Base-by-base conservation (phyloP, 2,329 filamentous ascomycete species). In the Cladosporium austrohemisphaericum region DNA sequence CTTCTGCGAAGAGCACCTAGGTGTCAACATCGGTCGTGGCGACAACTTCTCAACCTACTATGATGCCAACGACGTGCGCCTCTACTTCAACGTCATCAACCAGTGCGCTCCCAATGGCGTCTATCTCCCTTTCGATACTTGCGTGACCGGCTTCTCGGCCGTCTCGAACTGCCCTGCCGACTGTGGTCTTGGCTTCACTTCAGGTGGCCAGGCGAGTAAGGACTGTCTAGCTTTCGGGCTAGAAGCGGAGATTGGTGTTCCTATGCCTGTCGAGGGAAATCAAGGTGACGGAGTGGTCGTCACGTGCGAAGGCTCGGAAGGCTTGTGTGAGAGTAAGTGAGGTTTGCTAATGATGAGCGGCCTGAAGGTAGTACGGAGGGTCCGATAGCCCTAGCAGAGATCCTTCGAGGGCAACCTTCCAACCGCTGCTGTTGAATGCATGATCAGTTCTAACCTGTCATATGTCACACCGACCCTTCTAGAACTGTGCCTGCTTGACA, bases 81-180 rank as follows among this genome's bases (percentile, higher is more conserved):
- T 45, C n/a, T 16, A 26, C 41, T 45, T 45, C 41, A 45, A 33
- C 31, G 29, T 45, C 19, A n/a, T 25, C 20, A 45, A 35, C 31
- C 13, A 26, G 29, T 45, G 41, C 41, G 31, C 41, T 5, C 41
- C 41, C 7, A 45, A 45, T 6, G 41, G 41, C 29, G 11, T 45
- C 11, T 45, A 45, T 10, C 20, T 45, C 9, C 41, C 41, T 23
- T 22, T 25, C 3, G 10, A 35, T 1, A 23, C 22, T 11, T 45
- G 41, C 22, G 8, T 35, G 5, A 19, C 16, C 14, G 38, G 38
- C 26, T 41, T 41, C 38, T 29, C 38, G 11, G 22, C 22, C 2
- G 25, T 41, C 8, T 7, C 22, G 5, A 16, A 40, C 10, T 40
- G 37, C 14, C 18, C 37, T 4, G 37, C 37, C 19, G 37, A 40